Evolutionary conservation across 345 rosid species (phyloP), one percentile per base, ranked within the genome.

Genomic region (Salix caprea): DNA sequence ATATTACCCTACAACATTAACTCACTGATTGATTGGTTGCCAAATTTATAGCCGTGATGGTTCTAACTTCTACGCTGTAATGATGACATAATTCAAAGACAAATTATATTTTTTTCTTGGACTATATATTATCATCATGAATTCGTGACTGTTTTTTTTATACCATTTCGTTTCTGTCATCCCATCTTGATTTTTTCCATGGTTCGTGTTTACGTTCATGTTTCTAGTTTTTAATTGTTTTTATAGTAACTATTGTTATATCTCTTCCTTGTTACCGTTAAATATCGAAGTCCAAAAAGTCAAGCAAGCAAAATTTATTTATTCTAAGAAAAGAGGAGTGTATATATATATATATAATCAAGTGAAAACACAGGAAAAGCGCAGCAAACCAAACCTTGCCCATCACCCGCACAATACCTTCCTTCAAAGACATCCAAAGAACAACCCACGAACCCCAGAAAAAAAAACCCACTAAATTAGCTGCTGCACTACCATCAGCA

Each of bases 391-490:
- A 48, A 74, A 68, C 72, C 19, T 2, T 37, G 21, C 34, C 70
- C 24, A 12, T 16, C 23, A 46, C 26, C 64, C 14, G 37, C 84
- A 6, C 77, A 68, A 83, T 86, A 69, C 89, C 88, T 91, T 86
- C 80, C 95, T 90, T 90, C 67, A 75, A 90, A 89, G 91, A 52
- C 88, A 89, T 80, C 84, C 88, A 83, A 88, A 76, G 84, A 78
- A 80, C 88, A 78, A 65, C 50, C 37, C 39, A 32, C 56, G 13
- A 15, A 40, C 19, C 74, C 26, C 74, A 70, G 70, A 77, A 74
- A 74, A 83, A 83, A 79, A 16, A 7, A 19, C 7, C 10, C 26
- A 28, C 16, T 32, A 1, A 4, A 30, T 50, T 30, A 50, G 37
- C 37, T 36, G 18, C 62, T 50, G 40, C 21, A 52, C 12, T 14